Evolutionary conservation across 2,329 filamentous ascomycete species (phyloP), one percentile per base, ranked within the genome.

Genomic region (Tolypocladium ovalisporum): DNA sequence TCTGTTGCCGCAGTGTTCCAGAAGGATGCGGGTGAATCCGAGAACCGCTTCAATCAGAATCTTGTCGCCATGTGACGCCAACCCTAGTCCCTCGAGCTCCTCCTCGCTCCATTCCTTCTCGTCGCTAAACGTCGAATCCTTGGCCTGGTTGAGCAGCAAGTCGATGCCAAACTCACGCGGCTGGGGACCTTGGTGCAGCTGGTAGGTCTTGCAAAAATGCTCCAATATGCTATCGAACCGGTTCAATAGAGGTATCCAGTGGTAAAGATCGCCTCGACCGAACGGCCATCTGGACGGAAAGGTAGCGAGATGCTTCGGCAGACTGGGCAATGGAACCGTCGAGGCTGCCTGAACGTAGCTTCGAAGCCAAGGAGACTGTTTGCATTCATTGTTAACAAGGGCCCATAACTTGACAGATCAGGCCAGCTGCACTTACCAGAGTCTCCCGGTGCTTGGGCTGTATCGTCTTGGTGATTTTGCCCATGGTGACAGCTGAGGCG

Each of bases 241-340:
- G 72, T 99, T 96, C 59, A 99, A 76, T 29, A 96, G 81, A 34
- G 89, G 87, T 63, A 99, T 97, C 95, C 95, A 99, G 78, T 99
- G 93, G 70, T 97, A 97, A 35, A 97, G 78, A 71, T 99, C 94
- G 60, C 94, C 95, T 70, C 93, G 85, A 42, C 93, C 93, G 68
- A 97, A 96, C 2, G 92, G 91, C 94, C 94, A 99, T 80, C 87
- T 80, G 62, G 86, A 86, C 58, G 93, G 91, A 70, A 97, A 97
- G 57, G 81, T 83, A 65, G 81, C 79, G 62, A 99, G 87, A 63
- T 88, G 83, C 65, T 83, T 76, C 64, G 90, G 89, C 63, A 99
- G 80, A 69, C 89, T 83, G 66, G 87, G 85, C 66, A 97, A 76
- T 53, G 90, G 83, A 62, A 82, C 79, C 58, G 81, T 80, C 63